These are phyloP conservation scores for Naumovozyma dairenensis DNA, from an alignment of 805 yeast genomes.

Conservation along the genomic window DNA sequence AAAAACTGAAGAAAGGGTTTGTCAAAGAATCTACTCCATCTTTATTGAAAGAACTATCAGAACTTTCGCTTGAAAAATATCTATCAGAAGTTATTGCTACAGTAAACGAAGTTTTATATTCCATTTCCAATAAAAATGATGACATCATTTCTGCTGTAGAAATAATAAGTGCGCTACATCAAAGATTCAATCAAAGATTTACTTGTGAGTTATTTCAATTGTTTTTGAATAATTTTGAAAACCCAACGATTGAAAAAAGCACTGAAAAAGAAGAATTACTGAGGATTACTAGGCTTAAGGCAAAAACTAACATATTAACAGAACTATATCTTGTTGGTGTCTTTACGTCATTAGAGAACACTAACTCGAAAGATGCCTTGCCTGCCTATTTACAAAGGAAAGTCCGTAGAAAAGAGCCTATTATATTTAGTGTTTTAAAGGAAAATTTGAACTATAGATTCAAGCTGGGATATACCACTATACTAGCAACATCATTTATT, in stretches of 20 bases:
- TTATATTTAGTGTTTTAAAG: conserved; percentile 35
- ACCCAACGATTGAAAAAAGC: conserved; percentile 18
- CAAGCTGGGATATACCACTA: conserved; percentile 26
- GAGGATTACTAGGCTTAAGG: conserved; percentile 35
- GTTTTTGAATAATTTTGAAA: conserved; percentile 34
- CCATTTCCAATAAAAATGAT: conserved; percentile 37
- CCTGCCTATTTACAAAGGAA: conserved; percentile 37
- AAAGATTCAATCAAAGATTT: conserved; percentile 50
- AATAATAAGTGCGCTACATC: conserved; percentile 64
- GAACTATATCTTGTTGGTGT: conserved; percentile 54
- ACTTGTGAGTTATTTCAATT: conserved; percentile 39
- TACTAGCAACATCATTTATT: conserved; percentile 39
- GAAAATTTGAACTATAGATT: conserved; percentile 37
- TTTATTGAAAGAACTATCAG: conserved; percentile 49
- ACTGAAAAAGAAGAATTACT: conserved; percentile 37
- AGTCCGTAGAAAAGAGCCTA: conserved; percentile 29
- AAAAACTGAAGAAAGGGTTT: conserved; percentile 51
- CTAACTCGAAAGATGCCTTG: conserved; percentile 30
- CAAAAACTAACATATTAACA: conserved; percentile 40
- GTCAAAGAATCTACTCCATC: conserved; percentile 39
- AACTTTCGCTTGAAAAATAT: conserved; percentile 63
- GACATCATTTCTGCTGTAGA: conserved; percentile 60
- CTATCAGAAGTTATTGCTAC: conserved; percentile 59
- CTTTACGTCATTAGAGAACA: conserved; percentile 37
- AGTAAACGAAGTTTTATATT: conserved; percentile 49